Percentiles rank a stretch among this genome's conserved stretches.
These are phyloP conservation scores for Chytriomyces confervae DNA, from an alignment of 192 early-diverging fungal genomes.

Conservation along the genomic window DNA sequence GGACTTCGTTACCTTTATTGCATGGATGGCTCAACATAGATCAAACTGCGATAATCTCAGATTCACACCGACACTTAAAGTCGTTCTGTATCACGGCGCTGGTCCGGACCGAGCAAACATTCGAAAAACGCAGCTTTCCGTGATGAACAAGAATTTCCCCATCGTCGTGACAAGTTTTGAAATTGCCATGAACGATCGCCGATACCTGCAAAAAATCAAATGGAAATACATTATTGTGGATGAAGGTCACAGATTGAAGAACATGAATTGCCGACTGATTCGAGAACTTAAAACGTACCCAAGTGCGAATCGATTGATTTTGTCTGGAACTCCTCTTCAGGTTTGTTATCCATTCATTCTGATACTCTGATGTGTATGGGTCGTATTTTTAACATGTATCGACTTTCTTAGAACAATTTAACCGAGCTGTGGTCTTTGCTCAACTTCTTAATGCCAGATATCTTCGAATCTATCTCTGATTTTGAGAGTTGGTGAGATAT, in stretches of 20 bases:
- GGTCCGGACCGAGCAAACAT: slow-evolving; percentile 74
- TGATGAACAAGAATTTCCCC: slow-evolving; percentile 72
- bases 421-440: slow-evolving; percentile 94
- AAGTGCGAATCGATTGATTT: slow-evolving; percentile 82
- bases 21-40: too few relatives aligned
- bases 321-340: slow-evolving; percentile 93
- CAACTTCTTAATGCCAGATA: slow-evolving; percentile 94
- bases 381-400: not conserved
- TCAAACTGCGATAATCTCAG: slow-evolving; percentile 39
- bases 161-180: slow-evolving; percentile 92
- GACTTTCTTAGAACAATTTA: slow-evolving; percentile 76
- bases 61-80: slow-evolving; percentile 80
- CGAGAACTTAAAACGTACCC: slow-evolving; percentile 84
- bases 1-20: not conserved
- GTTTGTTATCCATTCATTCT: slow-evolving; percentile 26
- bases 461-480: slow-evolving; percentile 78
- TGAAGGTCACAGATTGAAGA: slow-evolving; percentile 97
- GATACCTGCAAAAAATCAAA: slow-evolving; percentile 64
- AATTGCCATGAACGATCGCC: slow-evolving; percentile 82
- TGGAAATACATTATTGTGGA: slow-evolving; percentile 96
- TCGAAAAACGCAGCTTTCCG: slow-evolving; percentile 68
- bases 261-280: slow-evolving; percentile 89
- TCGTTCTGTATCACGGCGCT: slow-evolving; percentile 84
- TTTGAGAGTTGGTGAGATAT: slow-evolving; percentile 86
- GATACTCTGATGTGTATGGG: not conserved